phyloP scores from a whole-genome alignment of 192 early-diverging fungal species.

The Backusella psychrophila region DNA sequence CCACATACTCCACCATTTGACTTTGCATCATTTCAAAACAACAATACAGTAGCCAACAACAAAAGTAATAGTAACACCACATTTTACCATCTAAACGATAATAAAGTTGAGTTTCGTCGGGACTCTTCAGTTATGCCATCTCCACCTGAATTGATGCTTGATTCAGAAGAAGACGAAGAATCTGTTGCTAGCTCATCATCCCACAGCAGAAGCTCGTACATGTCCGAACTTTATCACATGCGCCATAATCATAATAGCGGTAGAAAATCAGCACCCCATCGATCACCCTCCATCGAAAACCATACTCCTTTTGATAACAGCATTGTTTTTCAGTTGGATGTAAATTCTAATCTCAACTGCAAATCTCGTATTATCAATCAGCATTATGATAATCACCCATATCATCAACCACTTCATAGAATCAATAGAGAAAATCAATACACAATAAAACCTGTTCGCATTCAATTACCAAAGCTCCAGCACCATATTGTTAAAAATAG shows the following conservation, averaged over 20 bases:
- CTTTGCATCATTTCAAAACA: background rate
- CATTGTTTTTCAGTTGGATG: slow-evolving; percentile 25
- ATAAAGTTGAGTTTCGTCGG: slow-evolving; percentile 5
- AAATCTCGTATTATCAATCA: background rate
- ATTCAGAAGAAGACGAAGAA: slow-evolving; percentile 33
- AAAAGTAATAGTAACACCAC: background rate
- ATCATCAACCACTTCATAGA: background rate
- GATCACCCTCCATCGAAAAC: slow-evolving; percentile 21
- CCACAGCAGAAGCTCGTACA: background rate
- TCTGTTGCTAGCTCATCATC: background rate
- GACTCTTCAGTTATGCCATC: slow-evolving; percentile 11
- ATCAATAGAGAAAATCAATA: slow-evolving; percentile 8
- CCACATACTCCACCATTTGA: slow-evolving; percentile 9
- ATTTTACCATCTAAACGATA: background rate
- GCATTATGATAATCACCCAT: background rate
- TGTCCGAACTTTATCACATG: background rate
- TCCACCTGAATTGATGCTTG: slow-evolving; percentile 28
- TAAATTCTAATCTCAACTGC: slow-evolving; percentile 8
- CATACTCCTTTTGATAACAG: slow-evolving; percentile 24
- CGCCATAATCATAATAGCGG: background rate
- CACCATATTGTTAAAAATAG: background rate
- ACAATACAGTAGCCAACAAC: background rate
- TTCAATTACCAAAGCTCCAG: slow-evolving; percentile 9
- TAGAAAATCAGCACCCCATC: slow-evolving; percentile 31
- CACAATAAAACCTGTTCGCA: slow-evolving; percentile 12